phyloP scores from a whole-genome alignment of 2,329 filamentous ascomycete species.

The Microcyclospora tardicrescens region DNA sequence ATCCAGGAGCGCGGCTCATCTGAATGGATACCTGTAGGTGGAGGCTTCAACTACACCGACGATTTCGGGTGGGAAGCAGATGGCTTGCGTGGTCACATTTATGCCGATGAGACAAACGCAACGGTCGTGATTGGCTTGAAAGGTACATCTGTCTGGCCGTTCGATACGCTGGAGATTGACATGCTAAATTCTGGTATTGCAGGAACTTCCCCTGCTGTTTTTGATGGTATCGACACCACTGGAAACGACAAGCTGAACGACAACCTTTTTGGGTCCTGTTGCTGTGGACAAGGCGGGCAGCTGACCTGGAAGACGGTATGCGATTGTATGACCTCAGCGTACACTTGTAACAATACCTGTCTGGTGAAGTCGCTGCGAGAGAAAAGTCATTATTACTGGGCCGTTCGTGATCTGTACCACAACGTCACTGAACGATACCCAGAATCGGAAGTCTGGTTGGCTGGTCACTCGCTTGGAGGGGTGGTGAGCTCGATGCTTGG shows the following conservation, averaged over 20 bases:
- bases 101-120: constrained; percentile 70
- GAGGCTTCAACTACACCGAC: constrained; percentile 68
- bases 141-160: constrained; percentile 34
- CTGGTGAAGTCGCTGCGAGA: constrained; percentile 59
- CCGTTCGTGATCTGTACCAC: constrained; percentile 76
- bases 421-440: constrained; percentile 89
- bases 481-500: constrained; percentile 79
- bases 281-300: constrained; percentile 85
- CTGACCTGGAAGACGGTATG: constrained; percentile 87
- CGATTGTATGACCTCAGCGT: constrained; percentile 77
- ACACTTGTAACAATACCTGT: constrained; percentile 86
- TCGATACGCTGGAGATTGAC: constrained; percentile 4
- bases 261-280: constrained; percentile 96
- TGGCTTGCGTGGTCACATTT: constrained; percentile 83
- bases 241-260: constrained; percentile 97
- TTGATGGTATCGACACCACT: constrained; percentile 92
- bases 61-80: constrained; percentile 91
- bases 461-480: constrained; percentile 85
- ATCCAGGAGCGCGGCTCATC: constrained; percentile 56
- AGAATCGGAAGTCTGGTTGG: constrained; percentile 70
- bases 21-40: constrained; percentile 73
- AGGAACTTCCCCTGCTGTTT: constrained; percentile 53
- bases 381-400: constrained; percentile 85
- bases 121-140: constrained; percentile 89
- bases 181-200: neutral